phyloP scores from a whole-genome alignment of 2,329 filamentous ascomycete genomes.

The Epichloe festucae region DNA sequence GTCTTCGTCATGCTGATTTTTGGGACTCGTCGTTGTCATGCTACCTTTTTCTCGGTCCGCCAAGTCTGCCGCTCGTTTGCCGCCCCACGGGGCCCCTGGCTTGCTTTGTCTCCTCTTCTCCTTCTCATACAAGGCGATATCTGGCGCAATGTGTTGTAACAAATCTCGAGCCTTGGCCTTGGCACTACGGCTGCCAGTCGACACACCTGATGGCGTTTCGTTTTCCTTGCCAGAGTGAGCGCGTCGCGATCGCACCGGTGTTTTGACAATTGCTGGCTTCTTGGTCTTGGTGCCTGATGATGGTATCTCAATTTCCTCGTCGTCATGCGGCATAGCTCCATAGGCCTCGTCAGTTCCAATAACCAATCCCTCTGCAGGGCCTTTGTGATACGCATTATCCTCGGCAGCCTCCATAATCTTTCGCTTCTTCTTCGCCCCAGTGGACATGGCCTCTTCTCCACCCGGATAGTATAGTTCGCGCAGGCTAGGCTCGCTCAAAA shows the following conservation, averaged over 20 bases:
- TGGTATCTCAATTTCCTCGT: slow-evolving; percentile 19
- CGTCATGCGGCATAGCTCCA: slow-evolving; percentile 31
- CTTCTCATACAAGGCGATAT: slow-evolving; percentile 84
- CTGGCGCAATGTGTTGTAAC: slow-evolving; percentile 64
- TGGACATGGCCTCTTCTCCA: slow-evolving; percentile 31
- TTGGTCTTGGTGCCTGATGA: slow-evolving; percentile 18
- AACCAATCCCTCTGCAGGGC: slow-evolving; percentile 33
- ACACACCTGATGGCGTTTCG: slow-evolving; percentile 54
- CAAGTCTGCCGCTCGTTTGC: slow-evolving; percentile 47
- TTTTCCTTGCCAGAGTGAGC: slow-evolving; percentile 64
- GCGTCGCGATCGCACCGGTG: slow-evolving; percentile 29
- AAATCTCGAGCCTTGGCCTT: slow-evolving; percentile 73
- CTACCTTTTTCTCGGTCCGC: slow-evolving; percentile 40
- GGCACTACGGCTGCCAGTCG: slow-evolving; percentile 69
- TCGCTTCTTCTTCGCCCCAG: slow-evolving; percentile 33
- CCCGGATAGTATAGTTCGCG: slow-evolving; percentile 59
- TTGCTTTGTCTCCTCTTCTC: slow-evolving; percentile 65
- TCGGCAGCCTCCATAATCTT: slow-evolving; percentile 36
- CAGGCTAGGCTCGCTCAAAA: slow-evolving; percentile 52
- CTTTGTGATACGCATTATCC: slow-evolving; percentile 35
- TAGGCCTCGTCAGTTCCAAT: slow-evolving; percentile 29
- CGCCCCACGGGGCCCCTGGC: slow-evolving; percentile 42
- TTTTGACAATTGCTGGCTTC: slow-evolving; percentile 13
- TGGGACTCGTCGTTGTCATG: slow-evolving; percentile 26
- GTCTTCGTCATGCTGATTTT: slow-evolving; percentile 31